These are phyloP conservation scores for Candida methanosorbosa DNA, from an alignment of 805 yeast genomes.

Conservation along the genomic window DNA sequence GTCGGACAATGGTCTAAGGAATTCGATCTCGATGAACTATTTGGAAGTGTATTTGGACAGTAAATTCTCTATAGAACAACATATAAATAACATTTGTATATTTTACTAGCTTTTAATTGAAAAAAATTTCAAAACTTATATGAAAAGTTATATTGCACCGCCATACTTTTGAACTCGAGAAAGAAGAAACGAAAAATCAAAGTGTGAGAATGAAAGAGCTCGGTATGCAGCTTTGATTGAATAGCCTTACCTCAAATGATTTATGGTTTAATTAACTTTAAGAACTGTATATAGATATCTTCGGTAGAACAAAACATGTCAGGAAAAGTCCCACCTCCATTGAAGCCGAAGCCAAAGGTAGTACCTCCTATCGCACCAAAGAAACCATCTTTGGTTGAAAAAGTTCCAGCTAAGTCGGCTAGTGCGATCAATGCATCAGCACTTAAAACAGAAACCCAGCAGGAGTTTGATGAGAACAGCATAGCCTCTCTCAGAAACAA, in stretches of 20 bases:
- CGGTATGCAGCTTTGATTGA: too few species aligned
- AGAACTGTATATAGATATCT: too few species aligned
- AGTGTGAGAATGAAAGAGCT: too few species aligned
- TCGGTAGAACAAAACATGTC: too few species aligned
- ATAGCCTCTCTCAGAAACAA: constrained; percentile 7
- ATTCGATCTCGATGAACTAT: constrained; percentile 81
- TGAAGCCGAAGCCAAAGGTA: constrained; percentile 25
- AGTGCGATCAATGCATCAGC: constrained; percentile 1
- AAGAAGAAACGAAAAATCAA: too few species aligned
- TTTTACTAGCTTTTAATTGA: background rate
- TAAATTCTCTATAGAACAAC: background rate
- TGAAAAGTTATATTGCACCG: too few species aligned
- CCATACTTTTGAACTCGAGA: too few species aligned
- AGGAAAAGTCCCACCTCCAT: constrained; percentile 20
- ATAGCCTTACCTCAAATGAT: too few species aligned
- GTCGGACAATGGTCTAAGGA: constrained; percentile 92
- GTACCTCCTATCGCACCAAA: constrained; percentile 18
- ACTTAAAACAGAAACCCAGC: background rate
- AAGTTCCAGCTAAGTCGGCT: background rate
- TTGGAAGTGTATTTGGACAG: constrained; percentile 31
- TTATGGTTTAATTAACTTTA: too few species aligned
- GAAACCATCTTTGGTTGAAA: constrained; percentile 12
- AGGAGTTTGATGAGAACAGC: constrained; percentile 2
- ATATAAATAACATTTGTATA: background rate
- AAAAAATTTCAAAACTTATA: background rate